Conservation (phyloP, 352 stramenopile species). For the Thraustochytrium striatum region DNA sequence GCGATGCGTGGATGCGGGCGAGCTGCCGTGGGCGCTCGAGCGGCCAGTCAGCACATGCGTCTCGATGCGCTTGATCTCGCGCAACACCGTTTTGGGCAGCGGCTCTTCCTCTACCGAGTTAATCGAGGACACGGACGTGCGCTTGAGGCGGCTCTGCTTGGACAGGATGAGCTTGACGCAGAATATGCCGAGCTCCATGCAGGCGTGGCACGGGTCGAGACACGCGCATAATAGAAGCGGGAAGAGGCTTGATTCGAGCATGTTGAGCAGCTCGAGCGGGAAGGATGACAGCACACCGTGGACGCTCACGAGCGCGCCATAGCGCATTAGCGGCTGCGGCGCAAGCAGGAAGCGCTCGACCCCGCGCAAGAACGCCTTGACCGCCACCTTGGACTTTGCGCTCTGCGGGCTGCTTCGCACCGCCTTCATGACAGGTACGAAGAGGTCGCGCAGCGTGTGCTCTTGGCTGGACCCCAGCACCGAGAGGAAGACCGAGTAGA, state of each 20-base stretch:
- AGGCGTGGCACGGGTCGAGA: constrained; percentile 11
- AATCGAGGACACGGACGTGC: background rate
- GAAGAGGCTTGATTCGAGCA: background rate
- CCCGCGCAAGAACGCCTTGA: background rate
- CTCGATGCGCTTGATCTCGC: background rate
- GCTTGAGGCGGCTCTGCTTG: background rate
- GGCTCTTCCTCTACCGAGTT: background rate
- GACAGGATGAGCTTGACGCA: constrained; percentile 6
- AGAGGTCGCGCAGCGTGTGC: background rate
- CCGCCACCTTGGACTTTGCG: background rate
- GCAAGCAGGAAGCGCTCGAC: constrained; percentile 28
- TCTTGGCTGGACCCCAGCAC: background rate
- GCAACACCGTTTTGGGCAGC: background rate
- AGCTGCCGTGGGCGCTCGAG: too few species aligned
- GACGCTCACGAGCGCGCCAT: constrained; percentile 10
- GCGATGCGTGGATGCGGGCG: too few species aligned
- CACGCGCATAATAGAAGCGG: background rate
- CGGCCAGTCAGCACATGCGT: too few species aligned
- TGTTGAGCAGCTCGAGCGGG: background rate
- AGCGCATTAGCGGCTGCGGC: background rate
- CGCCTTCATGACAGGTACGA: background rate
- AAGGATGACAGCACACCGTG: background rate
- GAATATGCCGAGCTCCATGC: background rate
- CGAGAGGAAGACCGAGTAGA: background rate
- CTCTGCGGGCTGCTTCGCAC: background rate